Evolutionary conservation across 805 yeast genomes (phyloP), one percentile per base, ranked within the genome.

Genomic region (Barnettozyma pratensis): DNA sequence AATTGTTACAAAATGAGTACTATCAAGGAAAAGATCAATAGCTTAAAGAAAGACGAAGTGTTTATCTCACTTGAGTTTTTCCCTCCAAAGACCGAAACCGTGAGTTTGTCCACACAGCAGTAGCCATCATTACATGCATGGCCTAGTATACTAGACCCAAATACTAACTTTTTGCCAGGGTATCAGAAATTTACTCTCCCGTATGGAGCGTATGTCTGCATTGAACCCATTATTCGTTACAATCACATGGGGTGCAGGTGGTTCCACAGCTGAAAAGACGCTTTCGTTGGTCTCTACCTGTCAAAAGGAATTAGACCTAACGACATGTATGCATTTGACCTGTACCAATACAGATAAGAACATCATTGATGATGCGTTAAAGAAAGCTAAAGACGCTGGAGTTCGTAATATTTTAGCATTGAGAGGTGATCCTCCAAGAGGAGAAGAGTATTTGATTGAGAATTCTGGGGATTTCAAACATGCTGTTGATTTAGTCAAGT

Each of bases 211-310:
- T 60, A 85, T 94, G 91, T 81, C 87, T 54, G 85, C 85, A 4
- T 69, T 94, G 53, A 91, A 90, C 48, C 98, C 98, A 4, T 70
- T 85, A 12, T 95, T 94, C 64, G 83, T 92, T 47, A 88, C 96
- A 4, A 85, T 94, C 11, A 94, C 99, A 0, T 94, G 98, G 97
- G 99, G 98, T 34, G 98, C 99, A 5, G 98, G 98, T 38, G 99
- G 99, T 3, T 82, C 96, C 5, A 89, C 97, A 8, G 81, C 92
- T 42, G 85, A 80, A 43, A 90, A 89, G 69, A 87, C 97, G 0
- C 66, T 94, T 50, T 92, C 87, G 40, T 72, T 94, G 49, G 96
- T 97, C 1, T 72, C 79, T 27, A 76, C 87, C 3, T 85, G 95
- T 57, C 88, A 86, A 59, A 69, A 76, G 41, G 88, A 83, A 43